Evolutionary conservation across 768 basidiomycete species (phyloP).

Genomic region (Macrolepiota fuliginosa): DNA sequence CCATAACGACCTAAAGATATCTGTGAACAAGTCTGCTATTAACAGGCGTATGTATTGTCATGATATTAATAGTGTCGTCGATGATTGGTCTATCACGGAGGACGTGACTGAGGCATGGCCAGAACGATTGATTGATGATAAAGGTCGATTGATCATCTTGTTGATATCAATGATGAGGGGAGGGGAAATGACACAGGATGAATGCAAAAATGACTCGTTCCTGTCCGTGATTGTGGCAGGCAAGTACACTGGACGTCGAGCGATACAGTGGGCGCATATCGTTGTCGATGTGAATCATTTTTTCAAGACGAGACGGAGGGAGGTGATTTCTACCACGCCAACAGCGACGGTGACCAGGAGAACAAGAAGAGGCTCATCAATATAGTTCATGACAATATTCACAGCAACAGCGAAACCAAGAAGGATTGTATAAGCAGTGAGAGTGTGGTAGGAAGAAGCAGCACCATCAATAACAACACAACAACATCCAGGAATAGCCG

Average conservation of each 20-base stretch:
- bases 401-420: background rate
- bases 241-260: background rate
- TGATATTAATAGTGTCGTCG: background rate
- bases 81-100: background rate
- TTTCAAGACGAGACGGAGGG: background rate
- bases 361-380: background rate
- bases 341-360: background rate
- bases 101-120: background rate
- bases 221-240: too few species aligned
- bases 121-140: constrained; percentile 4
- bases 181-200: too few species aligned
- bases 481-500: background rate
- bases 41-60: background rate
- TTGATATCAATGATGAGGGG: too few species aligned
- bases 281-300: background rate
- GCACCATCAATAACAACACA: too few species aligned
- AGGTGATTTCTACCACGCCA: background rate
- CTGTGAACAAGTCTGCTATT: background rate
- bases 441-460: background rate
- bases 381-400: background rate
- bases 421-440: background rate
- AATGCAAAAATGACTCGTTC: too few species aligned
- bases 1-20: constrained; percentile 6
- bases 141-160: too few species aligned
- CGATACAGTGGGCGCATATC: background rate